Conservation (phyloP, 208 protist species). For the Leishmania major region DNA sequence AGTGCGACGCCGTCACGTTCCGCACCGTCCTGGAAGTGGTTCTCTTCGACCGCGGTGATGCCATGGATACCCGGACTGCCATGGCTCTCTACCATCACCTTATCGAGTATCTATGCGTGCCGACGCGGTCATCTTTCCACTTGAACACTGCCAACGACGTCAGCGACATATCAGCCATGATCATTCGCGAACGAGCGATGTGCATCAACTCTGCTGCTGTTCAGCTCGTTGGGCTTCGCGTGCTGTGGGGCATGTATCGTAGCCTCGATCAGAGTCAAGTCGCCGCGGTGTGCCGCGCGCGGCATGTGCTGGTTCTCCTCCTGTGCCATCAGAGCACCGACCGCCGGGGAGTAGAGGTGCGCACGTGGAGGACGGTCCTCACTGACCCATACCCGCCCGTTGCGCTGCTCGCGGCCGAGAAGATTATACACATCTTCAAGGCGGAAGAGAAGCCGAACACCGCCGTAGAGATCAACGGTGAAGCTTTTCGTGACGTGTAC, state of each 20-base stretch:
- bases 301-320: conserved; percentile 57
- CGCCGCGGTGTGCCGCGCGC: conserved; percentile 53
- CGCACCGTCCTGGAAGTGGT: conserved; percentile 53
- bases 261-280: conserved; percentile 48
- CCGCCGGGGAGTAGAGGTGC: conserved; percentile 32
- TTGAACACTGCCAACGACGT: conserved; percentile 22
- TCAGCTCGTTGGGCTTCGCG: conserved; percentile 43
- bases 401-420: conserved; percentile 60
- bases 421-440: conserved; percentile 35
- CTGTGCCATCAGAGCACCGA: conserved; percentile 25
- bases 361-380: conserved; percentile 58
- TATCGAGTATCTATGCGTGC: conserved; percentile 57
- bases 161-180: conserved; percentile 42
- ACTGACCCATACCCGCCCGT: conserved; percentile 62
- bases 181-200: conserved; percentile 42
- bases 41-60: conserved; percentile 44
- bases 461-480: conserved; percentile 13
- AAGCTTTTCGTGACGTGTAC: conserved; percentile 19
- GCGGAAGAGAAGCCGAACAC: conserved; percentile 25
- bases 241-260: conserved; percentile 80
- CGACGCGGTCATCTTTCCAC: conserved; percentile 30
- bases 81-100: conserved; percentile 61
- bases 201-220: conserved; percentile 37
- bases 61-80: conserved; percentile 35
- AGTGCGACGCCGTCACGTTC: conserved; percentile 52